A percentile compares a stretch with the other conserved stretches of the same genome.
Evolutionary conservation across 352 stramenopile species (phyloP).

Genomic region (Pythium vanterpoolii): DNA sequence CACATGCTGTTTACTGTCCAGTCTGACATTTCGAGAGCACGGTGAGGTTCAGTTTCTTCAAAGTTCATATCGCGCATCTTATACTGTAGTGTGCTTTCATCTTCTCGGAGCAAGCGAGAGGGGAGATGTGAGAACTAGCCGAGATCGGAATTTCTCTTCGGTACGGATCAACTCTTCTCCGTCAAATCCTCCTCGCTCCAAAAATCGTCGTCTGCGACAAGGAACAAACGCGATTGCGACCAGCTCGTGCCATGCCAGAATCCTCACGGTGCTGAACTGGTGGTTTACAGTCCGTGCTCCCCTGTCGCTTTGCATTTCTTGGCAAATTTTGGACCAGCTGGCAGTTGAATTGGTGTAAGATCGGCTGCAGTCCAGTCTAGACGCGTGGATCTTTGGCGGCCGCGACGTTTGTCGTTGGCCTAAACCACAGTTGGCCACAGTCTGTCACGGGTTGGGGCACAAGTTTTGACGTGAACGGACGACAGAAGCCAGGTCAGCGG

Average conservation of each 20-base stretch:
- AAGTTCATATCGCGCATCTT: too few relatives aligned
- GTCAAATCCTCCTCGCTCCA: background rate
- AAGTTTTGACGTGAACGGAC: slow-evolving; percentile 17
- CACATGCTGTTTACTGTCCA: background rate
- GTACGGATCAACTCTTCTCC: background rate
- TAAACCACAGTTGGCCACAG: slow-evolving; percentile 20
- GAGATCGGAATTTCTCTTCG: background rate
- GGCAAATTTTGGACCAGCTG: slow-evolving; percentile 11
- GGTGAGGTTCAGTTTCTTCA: slow-evolving; percentile 7
- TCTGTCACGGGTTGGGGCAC: slow-evolving; percentile 21
- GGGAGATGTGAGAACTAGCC: background rate
- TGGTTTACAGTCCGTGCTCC: slow-evolving; percentile 10
- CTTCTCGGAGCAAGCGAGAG: background rate
- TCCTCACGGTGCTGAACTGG: too few relatives aligned
- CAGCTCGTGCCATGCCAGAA: too few relatives aligned
- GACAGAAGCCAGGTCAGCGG: slow-evolving; percentile 24
- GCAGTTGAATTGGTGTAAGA: background rate
- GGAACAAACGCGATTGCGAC: background rate
- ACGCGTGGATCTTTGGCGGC: slow-evolving; percentile 16
- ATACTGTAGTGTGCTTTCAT: background rate
- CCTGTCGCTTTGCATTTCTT: slow-evolving; percentile 9
- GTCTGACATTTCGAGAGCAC: background rate
- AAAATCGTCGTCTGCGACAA: slow-evolving; percentile 10
- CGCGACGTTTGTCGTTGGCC: slow-evolving; percentile 6
- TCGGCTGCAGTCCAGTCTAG: background rate